These are phyloP conservation scores for Teunomyces stri DNA, from an alignment of 805 yeast genomes.

Conservation along the genomic window DNA sequence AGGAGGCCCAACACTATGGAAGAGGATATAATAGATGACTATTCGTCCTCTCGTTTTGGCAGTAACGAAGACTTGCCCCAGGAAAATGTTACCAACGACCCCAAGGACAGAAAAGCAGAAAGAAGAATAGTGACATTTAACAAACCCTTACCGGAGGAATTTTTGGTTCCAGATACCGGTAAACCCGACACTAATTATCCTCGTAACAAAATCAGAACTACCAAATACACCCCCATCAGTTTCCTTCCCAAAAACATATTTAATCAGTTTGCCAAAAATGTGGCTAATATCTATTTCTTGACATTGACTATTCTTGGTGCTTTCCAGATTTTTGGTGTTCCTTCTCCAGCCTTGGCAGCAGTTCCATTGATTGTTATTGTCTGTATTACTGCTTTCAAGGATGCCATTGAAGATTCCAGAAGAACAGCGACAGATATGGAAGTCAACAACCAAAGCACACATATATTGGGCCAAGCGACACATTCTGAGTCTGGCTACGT, in stretches of 20 bases:
- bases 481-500: slow-evolving; percentile 23
- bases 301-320: slow-evolving; percentile 76
- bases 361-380: slow-evolving; percentile 82
- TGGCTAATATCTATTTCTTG: slow-evolving; percentile 88
- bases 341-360: slow-evolving; percentile 69
- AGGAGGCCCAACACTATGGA: slow-evolving; percentile 19
- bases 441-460: slow-evolving; percentile 72
- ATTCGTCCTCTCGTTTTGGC: slow-evolving; percentile 9
- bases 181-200: slow-evolving; percentile 63
- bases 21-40: slow-evolving; percentile 23
- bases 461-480: slow-evolving; percentile 51
- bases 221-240: slow-evolving; percentile 88
- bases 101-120: slow-evolving; percentile 28
- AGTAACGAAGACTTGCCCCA: slow-evolving; percentile 1
- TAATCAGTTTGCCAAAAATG: slow-evolving; percentile 68
- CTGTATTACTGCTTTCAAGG: slow-evolving; percentile 69
- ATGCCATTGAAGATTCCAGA: slow-evolving; percentile 78
- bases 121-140: slow-evolving; percentile 58
- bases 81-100: slow-evolving; percentile 27
- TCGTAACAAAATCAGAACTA: slow-evolving; percentile 90
- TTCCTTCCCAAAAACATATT: slow-evolving; percentile 82
- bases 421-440: slow-evolving; percentile 70
- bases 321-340: slow-evolving; percentile 69
- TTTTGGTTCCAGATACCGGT: slow-evolving; percentile 56
- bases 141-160: slow-evolving; percentile 54